Conservation (phyloP, 1,139 yeast species). For the Geotrichum bryndzae region DNA sequence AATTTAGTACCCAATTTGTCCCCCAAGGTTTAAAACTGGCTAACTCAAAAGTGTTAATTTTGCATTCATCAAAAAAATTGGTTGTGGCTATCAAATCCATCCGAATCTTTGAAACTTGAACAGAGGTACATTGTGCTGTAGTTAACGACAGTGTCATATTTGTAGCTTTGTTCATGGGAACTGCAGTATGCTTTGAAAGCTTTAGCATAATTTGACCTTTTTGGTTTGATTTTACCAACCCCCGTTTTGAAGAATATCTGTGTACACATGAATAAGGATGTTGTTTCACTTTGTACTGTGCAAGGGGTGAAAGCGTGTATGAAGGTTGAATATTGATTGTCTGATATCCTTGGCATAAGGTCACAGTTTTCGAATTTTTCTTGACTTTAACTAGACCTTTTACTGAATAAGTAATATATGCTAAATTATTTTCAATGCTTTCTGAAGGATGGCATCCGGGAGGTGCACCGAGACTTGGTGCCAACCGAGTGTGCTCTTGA, state of each 20-base stretch:
- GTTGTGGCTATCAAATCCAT: neutral
- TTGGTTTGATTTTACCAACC: neutral
- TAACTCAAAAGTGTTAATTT: neutral
- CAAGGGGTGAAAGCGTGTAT: neutral
- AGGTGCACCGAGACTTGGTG: neutral
- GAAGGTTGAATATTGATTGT: neutral
- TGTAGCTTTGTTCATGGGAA: neutral
- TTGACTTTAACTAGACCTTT: neutral
- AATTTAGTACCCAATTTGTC: neutral
- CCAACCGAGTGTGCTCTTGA: neutral
- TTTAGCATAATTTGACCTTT: neutral
- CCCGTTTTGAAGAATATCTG: neutral
- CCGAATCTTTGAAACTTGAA: neutral
- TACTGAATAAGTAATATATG: neutral
- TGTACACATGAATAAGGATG: neutral
- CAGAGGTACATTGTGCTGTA: neutral
- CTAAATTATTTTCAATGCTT: neutral
- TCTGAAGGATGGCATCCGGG: neutral
- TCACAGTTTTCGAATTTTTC: neutral
- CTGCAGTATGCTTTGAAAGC: neutral
- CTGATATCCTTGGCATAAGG: neutral
- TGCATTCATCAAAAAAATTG: neutral
- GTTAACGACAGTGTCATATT: neutral
- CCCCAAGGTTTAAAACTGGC: neutral
- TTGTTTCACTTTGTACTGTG: neutral